These are phyloP conservation scores for Pilaira anomala DNA, from an alignment of 192 early-diverging fungal genomes.

Conservation along the genomic window DNA sequence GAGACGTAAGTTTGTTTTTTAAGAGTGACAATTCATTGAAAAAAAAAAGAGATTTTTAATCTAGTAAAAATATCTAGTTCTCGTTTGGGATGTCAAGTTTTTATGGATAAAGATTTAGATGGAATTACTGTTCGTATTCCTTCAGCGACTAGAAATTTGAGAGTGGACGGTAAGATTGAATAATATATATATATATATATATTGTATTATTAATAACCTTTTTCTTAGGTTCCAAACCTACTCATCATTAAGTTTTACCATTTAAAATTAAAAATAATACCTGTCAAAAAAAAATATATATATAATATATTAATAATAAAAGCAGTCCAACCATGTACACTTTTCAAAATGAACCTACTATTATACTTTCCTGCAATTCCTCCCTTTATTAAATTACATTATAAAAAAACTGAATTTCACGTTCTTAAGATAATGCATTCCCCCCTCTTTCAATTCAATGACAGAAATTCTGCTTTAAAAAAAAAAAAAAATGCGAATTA, in stretches of 20 bases:
- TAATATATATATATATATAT: neutral
- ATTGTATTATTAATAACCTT: neutral
- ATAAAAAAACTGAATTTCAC: too few relatives aligned
- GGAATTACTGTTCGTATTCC: slow-evolving; percentile 87
- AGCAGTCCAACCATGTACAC: too few relatives aligned
- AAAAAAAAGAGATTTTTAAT: neutral
- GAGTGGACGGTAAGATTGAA: slow-evolving; percentile 57
- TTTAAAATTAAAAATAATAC: too few relatives aligned
- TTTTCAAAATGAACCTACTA: too few relatives aligned
- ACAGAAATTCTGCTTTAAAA: too few relatives aligned
- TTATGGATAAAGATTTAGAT: slow-evolving; percentile 80
- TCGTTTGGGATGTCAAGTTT: slow-evolving; percentile 90
- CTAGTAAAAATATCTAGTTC: slow-evolving; percentile 59
- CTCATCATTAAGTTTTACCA: slow-evolving; percentile 22
- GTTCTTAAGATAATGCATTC: too few relatives aligned
- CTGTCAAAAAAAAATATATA: too few relatives aligned
- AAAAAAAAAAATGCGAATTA: too few relatives aligned
- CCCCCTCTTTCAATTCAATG: too few relatives aligned
- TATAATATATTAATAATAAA: too few relatives aligned
- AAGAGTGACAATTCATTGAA: neutral
- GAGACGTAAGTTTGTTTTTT: slow-evolving; percentile 72
- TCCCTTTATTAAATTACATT: too few relatives aligned
- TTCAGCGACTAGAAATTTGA: slow-evolving; percentile 88
- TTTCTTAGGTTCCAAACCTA: slow-evolving; percentile 31
- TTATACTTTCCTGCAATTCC: too few relatives aligned